Conservation (phyloP, 768 basidiomycete species). For the Serpula lacrymans region DNA sequence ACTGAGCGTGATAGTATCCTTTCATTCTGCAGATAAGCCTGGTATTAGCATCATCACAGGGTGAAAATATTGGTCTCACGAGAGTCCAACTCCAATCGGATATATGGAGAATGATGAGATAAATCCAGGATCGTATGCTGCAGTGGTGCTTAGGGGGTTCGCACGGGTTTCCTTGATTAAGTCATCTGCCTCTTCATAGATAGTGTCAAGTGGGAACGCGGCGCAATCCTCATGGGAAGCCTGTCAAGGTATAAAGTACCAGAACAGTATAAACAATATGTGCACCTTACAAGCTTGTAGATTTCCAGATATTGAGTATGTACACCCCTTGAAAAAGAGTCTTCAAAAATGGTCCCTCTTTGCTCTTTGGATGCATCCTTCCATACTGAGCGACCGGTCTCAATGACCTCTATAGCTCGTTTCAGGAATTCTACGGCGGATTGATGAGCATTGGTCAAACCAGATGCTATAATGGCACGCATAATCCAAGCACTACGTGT, state of each 20-base stretch:
- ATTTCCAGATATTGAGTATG: conserved; percentile 9
- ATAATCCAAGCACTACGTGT: conserved; percentile 17
- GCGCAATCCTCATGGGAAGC: too few species aligned
- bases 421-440: conserved; percentile 9
- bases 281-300: too few species aligned
- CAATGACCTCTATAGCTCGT: conserved; percentile 11
- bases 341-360: conserved; percentile 16
- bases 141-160: background rate
- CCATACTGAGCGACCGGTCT: conserved; percentile 14
- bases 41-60: background rate
- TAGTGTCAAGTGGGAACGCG: conserved; percentile 19
- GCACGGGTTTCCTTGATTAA: conserved; percentile 29
- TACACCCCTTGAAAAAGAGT: conserved; percentile 16
- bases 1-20: conserved; percentile 27
- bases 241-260: background rate
- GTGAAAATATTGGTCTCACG: conserved; percentile 21
- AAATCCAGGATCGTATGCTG: conserved; percentile 26
- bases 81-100: conserved; percentile 33
- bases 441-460: background rate
- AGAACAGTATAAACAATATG: too few species aligned
- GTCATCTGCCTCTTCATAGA: conserved; percentile 30
- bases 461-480: conserved; percentile 7
- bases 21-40: conserved; percentile 9
- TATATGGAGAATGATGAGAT: conserved; percentile 35
- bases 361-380: conserved; percentile 10